Conservation (phyloP, 352 stramenopile genomes). For the Blastocystis sp. region DNA sequence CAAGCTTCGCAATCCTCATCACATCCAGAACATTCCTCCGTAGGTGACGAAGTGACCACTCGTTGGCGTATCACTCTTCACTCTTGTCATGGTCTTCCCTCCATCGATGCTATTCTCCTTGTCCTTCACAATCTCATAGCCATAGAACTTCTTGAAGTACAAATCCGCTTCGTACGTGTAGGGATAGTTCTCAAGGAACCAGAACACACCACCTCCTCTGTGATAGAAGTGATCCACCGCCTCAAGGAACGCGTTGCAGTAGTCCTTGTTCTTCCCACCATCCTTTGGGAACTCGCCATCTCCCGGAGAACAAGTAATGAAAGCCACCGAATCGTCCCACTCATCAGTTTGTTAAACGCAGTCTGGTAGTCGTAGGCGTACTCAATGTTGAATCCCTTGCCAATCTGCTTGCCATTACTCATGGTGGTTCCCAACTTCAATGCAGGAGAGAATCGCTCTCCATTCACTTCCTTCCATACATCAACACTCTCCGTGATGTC, state of each 20-base stretch:
- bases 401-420: constrained; percentile 10
- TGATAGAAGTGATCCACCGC: not conserved
- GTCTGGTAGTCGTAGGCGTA: constrained; percentile 47
- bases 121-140: too few relatives aligned
- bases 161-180: too few relatives aligned
- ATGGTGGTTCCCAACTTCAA: not conserved
- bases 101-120: constrained; percentile 21
- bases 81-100: constrained; percentile 41
- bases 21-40: too few relatives aligned
- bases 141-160: constrained; percentile 30
- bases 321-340: not conserved
- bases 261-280: too few relatives aligned
- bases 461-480: too few relatives aligned
- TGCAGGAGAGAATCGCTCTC: not conserved
- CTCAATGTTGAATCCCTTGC: too few relatives aligned
- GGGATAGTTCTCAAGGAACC: too few relatives aligned
- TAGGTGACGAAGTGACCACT: too few relatives aligned
- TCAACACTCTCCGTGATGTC: too few relatives aligned
- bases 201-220: constrained; percentile 20
- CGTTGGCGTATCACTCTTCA: too few relatives aligned
- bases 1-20: not conserved
- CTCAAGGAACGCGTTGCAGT: constrained; percentile 13
- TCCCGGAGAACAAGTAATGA: too few relatives aligned
- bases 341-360: constrained; percentile 14
- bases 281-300: not conserved